phyloP scores from a whole-genome alignment of 345 rosid genomes.

The Excoecaria agallocha region DNA sequence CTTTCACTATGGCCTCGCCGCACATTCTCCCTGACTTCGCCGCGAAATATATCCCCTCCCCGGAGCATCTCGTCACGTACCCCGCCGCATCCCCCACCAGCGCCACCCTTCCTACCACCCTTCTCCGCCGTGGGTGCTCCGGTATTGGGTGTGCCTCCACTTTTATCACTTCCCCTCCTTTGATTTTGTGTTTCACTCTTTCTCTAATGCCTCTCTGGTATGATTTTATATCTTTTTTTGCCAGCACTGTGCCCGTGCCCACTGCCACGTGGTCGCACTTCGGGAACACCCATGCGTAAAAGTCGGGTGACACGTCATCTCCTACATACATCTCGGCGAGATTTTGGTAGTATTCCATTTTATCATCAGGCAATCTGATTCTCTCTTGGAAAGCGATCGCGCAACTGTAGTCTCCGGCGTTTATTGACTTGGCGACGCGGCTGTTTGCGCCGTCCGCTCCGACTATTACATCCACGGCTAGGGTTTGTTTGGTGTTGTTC shows the following conservation, averaged over 20 bases:
- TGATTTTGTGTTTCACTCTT: conserved; percentile 43
- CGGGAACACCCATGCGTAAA: conserved; percentile 74
- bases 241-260: conserved; percentile 54
- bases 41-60: conserved; percentile 69
- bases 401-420: conserved; percentile 50
- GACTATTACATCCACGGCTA: conserved; percentile 53
- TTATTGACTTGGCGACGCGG: conserved; percentile 52
- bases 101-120: conserved; percentile 57
- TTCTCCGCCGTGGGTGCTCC: conserved; percentile 54
- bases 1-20: conserved; percentile 59
- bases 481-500: conserved; percentile 28
- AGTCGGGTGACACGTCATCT: conserved; percentile 69
- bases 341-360: conserved; percentile 56
- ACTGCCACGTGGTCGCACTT: conserved; percentile 82
- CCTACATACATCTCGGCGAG: conserved; percentile 77
- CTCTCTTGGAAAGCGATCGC: conserved; percentile 75
- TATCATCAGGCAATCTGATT: conserved; percentile 54
- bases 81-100: conserved; percentile 74
- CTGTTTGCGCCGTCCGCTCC: conserved; percentile 76
- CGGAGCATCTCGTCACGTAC: conserved; percentile 61
- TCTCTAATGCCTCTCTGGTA: conserved; percentile 48
- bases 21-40: conserved; percentile 70
- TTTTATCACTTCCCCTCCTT: conserved; percentile 56
- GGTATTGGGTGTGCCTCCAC: conserved; percentile 81
- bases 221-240: conserved; percentile 41